Percentiles rank a stretch among this genome's conserved stretches.
These are phyloP conservation scores for Apiotrichum montevideense DNA, from an alignment of 1,284 basidiomycete genomes.

Conservation along the genomic window DNA sequence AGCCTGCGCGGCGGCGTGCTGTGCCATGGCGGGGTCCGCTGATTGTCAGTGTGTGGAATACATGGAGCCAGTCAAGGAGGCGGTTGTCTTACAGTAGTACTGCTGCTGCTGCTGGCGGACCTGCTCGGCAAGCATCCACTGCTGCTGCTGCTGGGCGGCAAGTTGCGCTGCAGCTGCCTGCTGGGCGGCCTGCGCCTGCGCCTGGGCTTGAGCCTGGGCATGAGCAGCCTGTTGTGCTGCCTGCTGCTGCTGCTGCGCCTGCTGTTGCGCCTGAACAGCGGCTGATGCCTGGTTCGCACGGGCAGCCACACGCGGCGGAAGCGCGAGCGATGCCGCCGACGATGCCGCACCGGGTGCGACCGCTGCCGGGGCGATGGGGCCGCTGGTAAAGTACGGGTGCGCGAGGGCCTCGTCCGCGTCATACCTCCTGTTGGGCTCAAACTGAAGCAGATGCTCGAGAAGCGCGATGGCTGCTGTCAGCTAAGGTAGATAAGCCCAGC, in stretches of 20 bases:
- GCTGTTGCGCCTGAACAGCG: constrained; percentile 38
- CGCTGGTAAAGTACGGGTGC: constrained; percentile 81
- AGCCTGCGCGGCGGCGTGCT: constrained; percentile 9
- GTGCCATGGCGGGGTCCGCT: constrained; percentile 31
- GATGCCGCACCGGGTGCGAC: constrained; percentile 28
- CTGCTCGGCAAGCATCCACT: constrained; percentile 21
- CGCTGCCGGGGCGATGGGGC: constrained; percentile 36
- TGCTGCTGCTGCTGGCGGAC: constrained; percentile 25
- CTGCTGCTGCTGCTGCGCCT: constrained; percentile 13
- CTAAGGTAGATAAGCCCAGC: constrained; percentile 10
- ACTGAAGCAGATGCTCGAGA: constrained; percentile 90
- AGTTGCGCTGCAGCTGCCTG: constrained; percentile 31
- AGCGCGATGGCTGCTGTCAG: constrained; percentile 75
- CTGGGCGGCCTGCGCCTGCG: constrained; percentile 37
- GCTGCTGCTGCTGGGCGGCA: constrained; percentile 37
- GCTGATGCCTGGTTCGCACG: constrained; percentile 36
- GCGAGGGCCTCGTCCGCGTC: constrained; percentile 85
- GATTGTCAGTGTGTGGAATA: not conserved
- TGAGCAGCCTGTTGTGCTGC: constrained; percentile 42
- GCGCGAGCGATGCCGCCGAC: constrained; percentile 33
- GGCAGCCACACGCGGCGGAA: constrained; percentile 39
- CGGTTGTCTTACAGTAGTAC: constrained; percentile 25
- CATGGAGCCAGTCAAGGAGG: no score
- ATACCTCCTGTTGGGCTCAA: constrained; percentile 88
- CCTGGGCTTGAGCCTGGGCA: constrained; percentile 34